Percentiles rank a stretch among this genome's conserved stretches.
phyloP scores from a whole-genome alignment of 2,329 filamentous ascomycete species.

The Samsoniella hepiali region DNA sequence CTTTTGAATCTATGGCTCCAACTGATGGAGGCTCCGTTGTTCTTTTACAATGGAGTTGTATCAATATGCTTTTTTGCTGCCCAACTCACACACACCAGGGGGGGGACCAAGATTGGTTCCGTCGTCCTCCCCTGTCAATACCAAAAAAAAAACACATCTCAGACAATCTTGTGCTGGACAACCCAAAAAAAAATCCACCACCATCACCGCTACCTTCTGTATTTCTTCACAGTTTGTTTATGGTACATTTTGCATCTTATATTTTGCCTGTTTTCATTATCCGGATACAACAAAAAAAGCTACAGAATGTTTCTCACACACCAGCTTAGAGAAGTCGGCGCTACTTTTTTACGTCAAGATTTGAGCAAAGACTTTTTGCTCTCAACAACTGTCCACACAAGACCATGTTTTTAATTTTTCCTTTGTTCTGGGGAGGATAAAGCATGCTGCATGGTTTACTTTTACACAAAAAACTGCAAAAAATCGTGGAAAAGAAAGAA shows the following conservation, averaged over 20 bases:
- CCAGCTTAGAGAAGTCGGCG: conserved; percentile 12
- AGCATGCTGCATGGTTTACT: conserved; percentile 21
- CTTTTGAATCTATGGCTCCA: conserved; percentile 10
- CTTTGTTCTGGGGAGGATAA: conserved; percentile 22
- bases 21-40: conserved; percentile 2
- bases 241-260: conserved; percentile 1
- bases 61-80: conserved; percentile 12
- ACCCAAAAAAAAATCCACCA: conserved; percentile 2
- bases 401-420: conserved; percentile 19
- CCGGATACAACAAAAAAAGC: conserved; percentile 5
- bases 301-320: conserved; percentile 8
- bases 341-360: background rate
- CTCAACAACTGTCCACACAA: conserved; percentile 5
- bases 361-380: background rate
- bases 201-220: background rate
- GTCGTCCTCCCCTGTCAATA: background rate
- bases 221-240: background rate
- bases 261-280: conserved; percentile 6
- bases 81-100: background rate
- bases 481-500: background rate
- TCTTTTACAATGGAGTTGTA: conserved; percentile 5
- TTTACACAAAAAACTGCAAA: conserved; percentile 14
- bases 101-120: conserved; percentile 14
- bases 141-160: conserved; percentile 1
- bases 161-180: conserved; percentile 13